Percentiles rank a stretch among this genome's conserved stretches.
Evolutionary conservation across 176 grass and related monocot species (phyloP).

Genomic region (Ananas comosus): DNA sequence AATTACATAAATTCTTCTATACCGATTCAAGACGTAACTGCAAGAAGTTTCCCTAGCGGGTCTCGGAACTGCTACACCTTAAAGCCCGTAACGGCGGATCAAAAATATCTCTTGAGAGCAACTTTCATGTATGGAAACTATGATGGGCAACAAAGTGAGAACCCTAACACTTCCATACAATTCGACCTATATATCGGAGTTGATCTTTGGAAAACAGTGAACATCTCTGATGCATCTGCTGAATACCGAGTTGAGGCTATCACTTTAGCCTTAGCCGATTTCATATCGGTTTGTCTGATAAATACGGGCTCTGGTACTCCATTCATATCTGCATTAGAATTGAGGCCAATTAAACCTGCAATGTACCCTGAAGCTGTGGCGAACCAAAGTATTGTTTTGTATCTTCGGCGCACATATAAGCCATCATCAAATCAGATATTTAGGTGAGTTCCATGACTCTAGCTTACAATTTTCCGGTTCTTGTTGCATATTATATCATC

Average conservation of each 20-base stretch:
- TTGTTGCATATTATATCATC: no score
- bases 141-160: background rate
- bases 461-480: no score
- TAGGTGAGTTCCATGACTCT: background rate
- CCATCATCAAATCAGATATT: background rate
- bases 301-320: background rate
- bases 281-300: slow-evolving; percentile 9
- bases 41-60: slow-evolving; percentile 10
- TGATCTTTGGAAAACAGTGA: slow-evolving; percentile 5
- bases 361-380: background rate
- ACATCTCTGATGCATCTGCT: background rate
- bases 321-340: slow-evolving; percentile 1
- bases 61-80: slow-evolving; percentile 20
- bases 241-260: background rate
- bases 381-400: background rate
- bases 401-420: background rate
- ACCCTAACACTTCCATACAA: background rate
- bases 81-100: background rate
- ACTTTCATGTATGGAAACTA: slow-evolving; percentile 17
- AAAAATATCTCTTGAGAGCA: slow-evolving; percentile 6
- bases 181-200: slow-evolving; percentile 13
- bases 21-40: background rate
- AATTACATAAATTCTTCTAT: background rate
- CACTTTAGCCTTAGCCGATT: background rate
- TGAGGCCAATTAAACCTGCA: background rate